Conservation (phyloP, 495 filamentous ascomycete genomes). For the Mytilinidion resinicola region DNA sequence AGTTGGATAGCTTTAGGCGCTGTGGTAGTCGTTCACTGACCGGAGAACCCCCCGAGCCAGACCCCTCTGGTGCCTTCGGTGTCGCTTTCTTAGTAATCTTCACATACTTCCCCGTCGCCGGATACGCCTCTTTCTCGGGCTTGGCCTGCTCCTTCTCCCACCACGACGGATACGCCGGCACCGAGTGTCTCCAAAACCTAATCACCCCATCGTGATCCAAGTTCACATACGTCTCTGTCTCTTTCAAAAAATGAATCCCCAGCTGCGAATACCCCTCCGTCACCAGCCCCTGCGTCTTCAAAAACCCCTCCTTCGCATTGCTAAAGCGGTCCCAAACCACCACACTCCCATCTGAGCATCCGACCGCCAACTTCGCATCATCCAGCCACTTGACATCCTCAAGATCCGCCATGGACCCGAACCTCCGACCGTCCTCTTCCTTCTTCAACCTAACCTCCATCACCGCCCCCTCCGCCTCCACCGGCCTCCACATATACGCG, state of each 20-base stretch:
- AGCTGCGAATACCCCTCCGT: neutral
- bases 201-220: neutral
- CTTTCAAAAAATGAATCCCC: neutral
- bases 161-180: neutral
- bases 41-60: neutral
- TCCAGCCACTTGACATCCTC: neutral
- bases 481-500: constrained; percentile 8
- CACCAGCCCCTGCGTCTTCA: neutral
- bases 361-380: neutral
- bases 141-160: neutral
- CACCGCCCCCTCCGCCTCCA: neutral
- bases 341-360: neutral
- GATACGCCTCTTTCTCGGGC: neutral
- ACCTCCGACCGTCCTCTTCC: neutral
- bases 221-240: neutral
- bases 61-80: neutral
- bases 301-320: neutral
- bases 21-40: too few species aligned
- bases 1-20: too few species aligned
- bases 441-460: neutral
- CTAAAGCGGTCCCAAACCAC: neutral
- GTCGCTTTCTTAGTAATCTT: neutral
- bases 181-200: neutral
- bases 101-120: neutral
- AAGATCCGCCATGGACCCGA: neutral